A percentile compares a stretch with the other conserved stretches of the same genome.
phyloP scores from a whole-genome alignment of 2,329 filamentous ascomycete species.

The Xylariaceae sp. region DNA sequence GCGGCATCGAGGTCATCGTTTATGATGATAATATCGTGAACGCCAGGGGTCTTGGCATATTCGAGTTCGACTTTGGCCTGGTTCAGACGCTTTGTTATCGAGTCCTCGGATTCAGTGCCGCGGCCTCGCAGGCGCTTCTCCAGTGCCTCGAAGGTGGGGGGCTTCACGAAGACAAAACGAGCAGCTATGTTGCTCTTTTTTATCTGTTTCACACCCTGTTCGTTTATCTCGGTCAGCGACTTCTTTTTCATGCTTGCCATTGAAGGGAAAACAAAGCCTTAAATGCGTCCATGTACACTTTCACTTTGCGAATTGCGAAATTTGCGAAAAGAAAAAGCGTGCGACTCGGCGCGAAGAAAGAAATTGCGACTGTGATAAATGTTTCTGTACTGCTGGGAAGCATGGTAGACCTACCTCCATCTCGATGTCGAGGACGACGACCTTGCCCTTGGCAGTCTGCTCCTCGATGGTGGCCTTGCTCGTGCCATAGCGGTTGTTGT shows the following conservation, averaged over 20 bases:
- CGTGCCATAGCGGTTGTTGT: conserved; percentile 82
- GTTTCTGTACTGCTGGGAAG: background rate
- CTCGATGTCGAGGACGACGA: conserved; percentile 90
- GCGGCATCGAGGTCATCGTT: conserved; percentile 54
- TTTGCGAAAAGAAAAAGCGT: too few species aligned
- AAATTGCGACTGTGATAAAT: background rate
- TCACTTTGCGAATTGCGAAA: background rate
- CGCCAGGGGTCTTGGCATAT: conserved; percentile 61
- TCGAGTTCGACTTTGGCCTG: conserved; percentile 72
- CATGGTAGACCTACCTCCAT: conserved; percentile 63
- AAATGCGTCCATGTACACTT: background rate
- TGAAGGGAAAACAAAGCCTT: background rate
- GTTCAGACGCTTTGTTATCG: conserved; percentile 59
- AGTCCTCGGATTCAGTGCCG: conserved; percentile 72
- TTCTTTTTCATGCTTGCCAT: background rate
- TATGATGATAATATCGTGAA: conserved; percentile 59
- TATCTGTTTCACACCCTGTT: conserved; percentile 80
- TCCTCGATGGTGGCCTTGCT: conserved; percentile 72
- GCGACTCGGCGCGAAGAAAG: background rate
- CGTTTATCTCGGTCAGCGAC: background rate
- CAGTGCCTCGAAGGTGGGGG: conserved; percentile 67
- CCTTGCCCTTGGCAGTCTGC: conserved; percentile 62
- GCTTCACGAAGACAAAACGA: conserved; percentile 78
- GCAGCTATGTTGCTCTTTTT: conserved; percentile 63
- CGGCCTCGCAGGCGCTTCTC: conserved; percentile 69